Evolutionary conservation across 129 eudicot species (phyloP), one percentile per base, ranked within the genome.

Genomic region (Chrysanthemum makinoi): DNA sequence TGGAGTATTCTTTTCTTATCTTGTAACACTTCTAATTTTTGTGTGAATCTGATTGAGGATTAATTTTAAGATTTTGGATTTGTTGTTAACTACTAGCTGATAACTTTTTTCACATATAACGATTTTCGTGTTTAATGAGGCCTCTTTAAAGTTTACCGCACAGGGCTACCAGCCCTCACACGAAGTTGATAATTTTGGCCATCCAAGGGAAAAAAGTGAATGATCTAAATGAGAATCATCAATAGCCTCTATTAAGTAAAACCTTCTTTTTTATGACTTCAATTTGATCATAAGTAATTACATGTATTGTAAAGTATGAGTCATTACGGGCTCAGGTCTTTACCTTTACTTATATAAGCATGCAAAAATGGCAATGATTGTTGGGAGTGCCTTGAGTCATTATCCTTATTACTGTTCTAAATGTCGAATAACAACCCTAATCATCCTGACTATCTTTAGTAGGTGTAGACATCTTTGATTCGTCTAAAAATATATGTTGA

Each of bases 191-290:
- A 30, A 4, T 10, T 59, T 59, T 59, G 9, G 35, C 35, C 10
- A 60, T 60, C 30, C 15, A 4, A 26, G 43, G 65, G 65, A 35
- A 59, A 22, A 59, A 4, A 22, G 12, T 26, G 16, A 26, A 60
- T 60, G 65, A 44, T 39, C 65, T 60, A 26, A 60, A 60, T 60
- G 65, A 24, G 65, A 59, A 59, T 59, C 43, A 59, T 35, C 65
- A 59, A 20, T 24, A 59, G 28, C 30, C 65, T 61, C 15, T 61
- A 19, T 11, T 18, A 24, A 22, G 12, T 20, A 20, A 14, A 20
- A 58, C 63, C 35, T 20, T 11, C 46, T 39, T 39, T 39, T 39
- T 7, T 39, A 39, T 39, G 46, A 39, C 46, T 39, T 39, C 46
- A 7, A 39, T 39, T 39, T 39, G 46, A 39, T 39, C 46, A 39